These are phyloP conservation scores for Nemania sp. DNA, from an alignment of 2,329 filamentous ascomycete species.

Conservation along the genomic window DNA sequence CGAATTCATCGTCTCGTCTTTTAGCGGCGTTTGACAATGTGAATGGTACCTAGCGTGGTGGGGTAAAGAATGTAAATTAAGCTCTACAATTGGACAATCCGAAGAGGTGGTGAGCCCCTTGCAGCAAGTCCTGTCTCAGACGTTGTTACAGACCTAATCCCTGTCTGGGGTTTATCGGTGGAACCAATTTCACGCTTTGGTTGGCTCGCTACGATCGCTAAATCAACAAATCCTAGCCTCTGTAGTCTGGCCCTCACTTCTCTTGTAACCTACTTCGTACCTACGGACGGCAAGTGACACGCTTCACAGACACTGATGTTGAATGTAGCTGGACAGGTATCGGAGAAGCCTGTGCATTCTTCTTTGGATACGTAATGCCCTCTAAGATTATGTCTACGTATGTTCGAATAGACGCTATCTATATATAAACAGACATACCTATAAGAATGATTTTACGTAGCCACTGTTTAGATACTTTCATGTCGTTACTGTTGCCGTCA, in stretches of 20 bases:
- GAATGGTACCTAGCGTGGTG: conserved; percentile 46
- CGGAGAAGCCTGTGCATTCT: no score
- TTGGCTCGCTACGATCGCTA: conserved; percentile 16
- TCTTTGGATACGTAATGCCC: no score
- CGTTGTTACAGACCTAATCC: conserved; percentile 32
- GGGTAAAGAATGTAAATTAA: not conserved
- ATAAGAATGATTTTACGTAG: no score
- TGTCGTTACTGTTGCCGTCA: no score
- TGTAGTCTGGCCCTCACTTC: conserved; percentile 15
- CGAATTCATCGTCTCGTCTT: conserved; percentile 40
- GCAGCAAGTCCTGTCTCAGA: conserved; percentile 32
- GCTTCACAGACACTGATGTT: no score
- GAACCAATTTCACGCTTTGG: conserved; percentile 13
- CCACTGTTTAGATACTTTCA: no score
- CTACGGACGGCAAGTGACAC: no score
- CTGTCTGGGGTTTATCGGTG: conserved; percentile 25
- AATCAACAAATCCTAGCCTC: conserved; percentile 4
- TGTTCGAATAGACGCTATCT: not conserved
- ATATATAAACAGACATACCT: no score
- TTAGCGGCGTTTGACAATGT: conserved; percentile 50
- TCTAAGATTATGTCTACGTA: not conserved
- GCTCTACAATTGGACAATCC: conserved; percentile 13
- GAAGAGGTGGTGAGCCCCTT: conserved; percentile 23
- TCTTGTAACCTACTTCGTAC: no score
- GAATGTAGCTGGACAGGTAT: not conserved